These are phyloP conservation scores for Tricholoma saponaceum DNA, from an alignment of 768 basidiomycete genomes.

Conservation along the genomic window DNA sequence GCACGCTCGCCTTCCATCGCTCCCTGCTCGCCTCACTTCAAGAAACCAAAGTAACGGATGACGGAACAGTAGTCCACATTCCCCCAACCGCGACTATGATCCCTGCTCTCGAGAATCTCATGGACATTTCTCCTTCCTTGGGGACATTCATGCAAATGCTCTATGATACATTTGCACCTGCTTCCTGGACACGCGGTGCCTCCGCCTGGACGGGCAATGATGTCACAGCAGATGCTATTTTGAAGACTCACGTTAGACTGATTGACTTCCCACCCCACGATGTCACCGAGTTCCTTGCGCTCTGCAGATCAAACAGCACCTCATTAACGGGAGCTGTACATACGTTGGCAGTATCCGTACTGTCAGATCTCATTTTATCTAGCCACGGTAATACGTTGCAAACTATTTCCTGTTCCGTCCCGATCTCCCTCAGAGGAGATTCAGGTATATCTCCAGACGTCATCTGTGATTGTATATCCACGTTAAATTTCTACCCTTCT, in stretches of 20 bases:
- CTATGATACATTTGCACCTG: slow-evolving; percentile 22
- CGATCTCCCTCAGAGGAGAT: slow-evolving; percentile 29
- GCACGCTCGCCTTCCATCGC: slow-evolving; percentile 32
- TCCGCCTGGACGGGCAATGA: slow-evolving; percentile 28
- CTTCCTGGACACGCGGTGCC: slow-evolving; percentile 19
- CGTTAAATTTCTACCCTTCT: slow-evolving; percentile 14
- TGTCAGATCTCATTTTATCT: slow-evolving; percentile 21
- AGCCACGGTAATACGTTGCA: slow-evolving; percentile 4
- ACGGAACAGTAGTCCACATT: slow-evolving; percentile 8
- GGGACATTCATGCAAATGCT: slow-evolving; percentile 19
- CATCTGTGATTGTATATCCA: slow-evolving; percentile 31
- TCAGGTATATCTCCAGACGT: slow-evolving; percentile 20
- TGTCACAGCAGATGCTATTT: slow-evolving; percentile 12
- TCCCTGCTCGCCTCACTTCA: slow-evolving; percentile 28
- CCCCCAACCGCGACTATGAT: slow-evolving; percentile 13
- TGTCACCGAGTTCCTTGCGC: slow-evolving; percentile 13
- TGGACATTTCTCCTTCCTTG: slow-evolving; percentile 23
- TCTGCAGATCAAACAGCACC: slow-evolving; percentile 25
- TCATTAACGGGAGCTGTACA: slow-evolving; percentile 29
- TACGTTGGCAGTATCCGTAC: slow-evolving; percentile 19
- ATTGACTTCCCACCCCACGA: slow-evolving; percentile 20
- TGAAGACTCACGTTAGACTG: slow-evolving; percentile 22
- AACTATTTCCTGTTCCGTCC: slow-evolving; percentile 19
- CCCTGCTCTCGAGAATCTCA: slow-evolving; percentile 24
- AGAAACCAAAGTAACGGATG: not conserved